These are phyloP conservation scores for Lathyrus aphaca DNA, from an alignment of 306 rosid species.

Conservation along the genomic window DNA sequence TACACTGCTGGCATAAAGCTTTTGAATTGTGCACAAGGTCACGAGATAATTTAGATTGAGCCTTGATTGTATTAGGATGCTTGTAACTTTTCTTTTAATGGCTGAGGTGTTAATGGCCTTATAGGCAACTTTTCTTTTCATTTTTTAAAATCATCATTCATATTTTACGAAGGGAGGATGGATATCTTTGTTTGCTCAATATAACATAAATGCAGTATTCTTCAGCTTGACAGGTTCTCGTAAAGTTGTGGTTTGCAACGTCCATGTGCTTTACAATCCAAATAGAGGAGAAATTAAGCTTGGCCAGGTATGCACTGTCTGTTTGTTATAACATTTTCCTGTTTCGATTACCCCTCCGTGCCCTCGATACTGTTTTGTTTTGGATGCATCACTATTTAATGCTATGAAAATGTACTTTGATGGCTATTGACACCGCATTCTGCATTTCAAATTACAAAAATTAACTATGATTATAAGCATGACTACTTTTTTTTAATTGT, in stretches of 20 bases:
- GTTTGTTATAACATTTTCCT: no score
- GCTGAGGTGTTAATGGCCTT: constrained; percentile 7
- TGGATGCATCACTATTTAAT: no score
- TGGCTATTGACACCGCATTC: no score
- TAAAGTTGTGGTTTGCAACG: constrained; percentile 81
- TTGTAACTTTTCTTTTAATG: constrained; percentile 26
- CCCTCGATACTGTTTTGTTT: no score
- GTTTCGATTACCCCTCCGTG: no score
- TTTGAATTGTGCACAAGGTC: not conserved
- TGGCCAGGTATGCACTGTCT: constrained; percentile 74
- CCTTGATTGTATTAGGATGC: constrained; percentile 30
- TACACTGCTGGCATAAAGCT: not conserved
- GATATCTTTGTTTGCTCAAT: constrained; percentile 30
- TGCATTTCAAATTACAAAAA: no score
- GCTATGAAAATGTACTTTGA: no score
- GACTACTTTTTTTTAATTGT: no score
- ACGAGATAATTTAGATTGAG: not conserved
- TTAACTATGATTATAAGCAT: no score
- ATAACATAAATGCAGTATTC: constrained; percentile 39
- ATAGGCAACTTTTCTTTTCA: constrained; percentile 4
- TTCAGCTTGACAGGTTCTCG: constrained; percentile 63
- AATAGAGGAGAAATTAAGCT: constrained; percentile 93
- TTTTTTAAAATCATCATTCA: constrained; percentile 9
- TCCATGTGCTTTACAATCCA: constrained; percentile 92
- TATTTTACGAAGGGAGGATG: constrained; percentile 3